Conservation (phyloP, 2,329 filamentous ascomycete genomes). For the Xylaria sp. region DNA sequence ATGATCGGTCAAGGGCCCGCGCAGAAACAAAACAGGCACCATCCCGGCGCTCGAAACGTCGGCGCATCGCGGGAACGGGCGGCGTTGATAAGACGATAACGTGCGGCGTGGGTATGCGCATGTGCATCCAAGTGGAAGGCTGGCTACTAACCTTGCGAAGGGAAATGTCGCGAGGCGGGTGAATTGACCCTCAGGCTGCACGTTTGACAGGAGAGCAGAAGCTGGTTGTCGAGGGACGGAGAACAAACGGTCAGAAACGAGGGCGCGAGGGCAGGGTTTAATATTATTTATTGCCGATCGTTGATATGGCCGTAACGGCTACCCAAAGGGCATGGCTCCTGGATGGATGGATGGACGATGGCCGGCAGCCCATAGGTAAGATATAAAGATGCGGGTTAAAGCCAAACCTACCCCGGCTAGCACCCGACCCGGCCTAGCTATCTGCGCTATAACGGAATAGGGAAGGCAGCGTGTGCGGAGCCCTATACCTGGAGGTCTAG, state of each 20-base stretch:
- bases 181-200: constrained; percentile 17
- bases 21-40: no score
- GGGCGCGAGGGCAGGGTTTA: constrained; percentile 14
- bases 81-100: no score
- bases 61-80: neutral
- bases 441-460: constrained; percentile 6
- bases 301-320: neutral
- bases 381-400: neutral
- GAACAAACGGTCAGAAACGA: neutral
- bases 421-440: no score
- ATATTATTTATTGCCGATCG: no score
- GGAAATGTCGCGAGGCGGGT: constrained; percentile 9
- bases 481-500: no score
- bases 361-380: no score
- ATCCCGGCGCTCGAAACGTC: neutral
- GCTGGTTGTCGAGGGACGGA: constrained; percentile 3
- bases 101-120: neutral
- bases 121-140: neutral
- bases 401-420: neutral
- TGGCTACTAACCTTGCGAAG: constrained; percentile 23
- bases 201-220: constrained; percentile 10
- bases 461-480: constrained; percentile 19
- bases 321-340: neutral
- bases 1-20: neutral
- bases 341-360: neutral